Percentiles rank a stretch among this genome's conserved stretches.
Evolutionary conservation across 352 stramenopile genomes (phyloP).

Genomic region (Peronosclerospora sorghi): DNA sequence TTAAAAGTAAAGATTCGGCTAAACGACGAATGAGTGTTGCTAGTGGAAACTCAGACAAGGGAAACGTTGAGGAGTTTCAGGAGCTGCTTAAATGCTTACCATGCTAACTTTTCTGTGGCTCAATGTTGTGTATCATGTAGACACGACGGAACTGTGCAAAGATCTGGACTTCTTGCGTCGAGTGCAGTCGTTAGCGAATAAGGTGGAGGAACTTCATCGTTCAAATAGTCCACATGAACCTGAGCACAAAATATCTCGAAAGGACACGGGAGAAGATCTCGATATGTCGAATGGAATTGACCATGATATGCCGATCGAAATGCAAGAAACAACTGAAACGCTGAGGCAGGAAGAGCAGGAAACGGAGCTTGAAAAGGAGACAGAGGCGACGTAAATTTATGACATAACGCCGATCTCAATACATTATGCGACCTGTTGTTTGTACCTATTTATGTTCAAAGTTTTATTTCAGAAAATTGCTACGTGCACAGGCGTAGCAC

Average conservation of each 20-base stretch:
- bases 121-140: constrained; percentile 27
- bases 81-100: not conserved
- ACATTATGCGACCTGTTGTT: no score
- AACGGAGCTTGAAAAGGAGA: no score
- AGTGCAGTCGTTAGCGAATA: constrained; percentile 40
- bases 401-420: no score
- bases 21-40: not conserved
- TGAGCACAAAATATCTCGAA: constrained; percentile 19
- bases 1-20: not conserved
- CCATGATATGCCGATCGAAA: constrained; percentile 1
- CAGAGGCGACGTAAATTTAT: not conserved
- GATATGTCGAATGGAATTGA: constrained; percentile 3
- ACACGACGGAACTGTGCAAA: constrained; percentile 29
- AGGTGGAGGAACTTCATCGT: constrained; percentile 31
- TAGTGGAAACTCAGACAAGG: not conserved
- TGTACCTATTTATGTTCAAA: no score
- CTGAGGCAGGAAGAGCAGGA: no score
- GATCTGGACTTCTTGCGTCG: constrained; percentile 51
- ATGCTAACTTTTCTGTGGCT: no score
- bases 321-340: no score
- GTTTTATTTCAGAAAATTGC: no score
- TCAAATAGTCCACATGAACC: no score
- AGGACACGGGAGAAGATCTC: no score
- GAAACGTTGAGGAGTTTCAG: not conserved
- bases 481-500: no score